phyloP scores from a whole-genome alignment of 1,139 yeast species.

The Candida gigantensis region DNA sequence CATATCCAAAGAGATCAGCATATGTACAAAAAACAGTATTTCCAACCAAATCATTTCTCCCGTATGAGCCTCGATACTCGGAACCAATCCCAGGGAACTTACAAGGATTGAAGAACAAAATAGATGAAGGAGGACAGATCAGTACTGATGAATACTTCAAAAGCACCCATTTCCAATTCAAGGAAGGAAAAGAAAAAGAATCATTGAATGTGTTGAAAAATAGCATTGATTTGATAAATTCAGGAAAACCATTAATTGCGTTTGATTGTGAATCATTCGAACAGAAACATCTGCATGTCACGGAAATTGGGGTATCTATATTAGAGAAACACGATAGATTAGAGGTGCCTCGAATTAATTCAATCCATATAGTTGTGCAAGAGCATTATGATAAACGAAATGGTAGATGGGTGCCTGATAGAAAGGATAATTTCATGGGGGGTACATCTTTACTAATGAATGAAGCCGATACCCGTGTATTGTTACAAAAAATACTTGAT shows the following conservation, averaged over 20 bases:
- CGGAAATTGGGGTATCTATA: conserved; percentile 71
- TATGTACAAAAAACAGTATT: background rate
- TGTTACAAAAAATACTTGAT: conserved; percentile 45
- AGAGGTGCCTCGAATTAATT: conserved; percentile 42
- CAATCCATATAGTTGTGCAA: conserved; percentile 57
- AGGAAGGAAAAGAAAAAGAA: conserved; percentile 16
- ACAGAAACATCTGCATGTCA: conserved; percentile 42
- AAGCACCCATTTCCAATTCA: conserved; percentile 20
- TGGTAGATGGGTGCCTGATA: conserved; percentile 63
- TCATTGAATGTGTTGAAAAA: conserved; percentile 21
- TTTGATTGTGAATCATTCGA: conserved; percentile 75
- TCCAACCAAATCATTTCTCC: background rate
- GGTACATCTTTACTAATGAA: conserved; percentile 55
- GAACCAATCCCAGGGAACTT: background rate
- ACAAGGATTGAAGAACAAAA: conserved; percentile 2
- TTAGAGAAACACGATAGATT: no score
- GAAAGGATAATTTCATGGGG: conserved; percentile 56
- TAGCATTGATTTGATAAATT: conserved; percentile 30
- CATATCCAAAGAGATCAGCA: no score
- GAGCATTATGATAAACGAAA: conserved; percentile 52
- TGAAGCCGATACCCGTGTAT: conserved; percentile 31
- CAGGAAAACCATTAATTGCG: conserved; percentile 46
- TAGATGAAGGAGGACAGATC: conserved; percentile 2
- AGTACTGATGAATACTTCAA: conserved; percentile 19
- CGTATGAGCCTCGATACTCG: background rate